Percentiles rank a stretch among this genome's conserved stretches.
Evolutionary conservation across 495 filamentous ascomycete species (phyloP).

Genomic region (Lepraria neglecta): DNA sequence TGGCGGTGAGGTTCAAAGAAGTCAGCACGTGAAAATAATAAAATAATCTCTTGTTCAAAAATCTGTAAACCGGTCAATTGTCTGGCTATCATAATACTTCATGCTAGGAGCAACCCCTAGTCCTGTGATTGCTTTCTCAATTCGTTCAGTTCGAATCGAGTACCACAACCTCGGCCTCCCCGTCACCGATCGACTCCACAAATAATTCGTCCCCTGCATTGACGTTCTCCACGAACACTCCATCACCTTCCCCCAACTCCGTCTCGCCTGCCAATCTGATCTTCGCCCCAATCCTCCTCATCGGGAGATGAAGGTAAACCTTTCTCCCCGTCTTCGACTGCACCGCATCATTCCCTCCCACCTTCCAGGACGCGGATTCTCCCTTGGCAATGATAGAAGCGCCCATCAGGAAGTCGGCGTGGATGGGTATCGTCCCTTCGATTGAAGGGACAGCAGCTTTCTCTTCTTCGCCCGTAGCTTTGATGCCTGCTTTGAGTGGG

Average conservation of each 20-base stretch:
- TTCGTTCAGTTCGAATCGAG: slow-evolving; percentile 40
- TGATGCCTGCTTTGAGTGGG: slow-evolving; percentile 55
- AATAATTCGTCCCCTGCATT: slow-evolving; percentile 53
- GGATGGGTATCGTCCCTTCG: slow-evolving; percentile 62
- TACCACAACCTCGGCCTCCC: slow-evolving; percentile 59
- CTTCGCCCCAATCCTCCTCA: slow-evolving; percentile 65
- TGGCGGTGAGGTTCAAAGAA: no score
- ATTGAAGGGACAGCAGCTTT: slow-evolving; percentile 51
- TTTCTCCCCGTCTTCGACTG: slow-evolving; percentile 49
- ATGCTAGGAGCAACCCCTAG: no score
- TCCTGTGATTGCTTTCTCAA: not conserved
- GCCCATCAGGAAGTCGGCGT: slow-evolving; percentile 73
- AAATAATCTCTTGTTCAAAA: no score
- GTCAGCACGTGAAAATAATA: no score
- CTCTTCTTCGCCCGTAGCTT: slow-evolving; percentile 54
- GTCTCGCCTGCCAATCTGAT: slow-evolving; percentile 56
- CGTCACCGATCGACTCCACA: slow-evolving; percentile 59
- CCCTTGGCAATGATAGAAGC: slow-evolving; percentile 36
- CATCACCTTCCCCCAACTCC: slow-evolving; percentile 64
- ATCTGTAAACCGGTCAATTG: no score
- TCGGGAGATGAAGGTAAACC: slow-evolving; percentile 68
- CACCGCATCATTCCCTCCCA: slow-evolving; percentile 30
- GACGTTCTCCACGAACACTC: slow-evolving; percentile 58
- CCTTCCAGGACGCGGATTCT: not conserved
- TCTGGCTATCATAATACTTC: no score